Conservation (phyloP, 768 basidiomycete genomes). For the Dioszegia hungarica region DNA sequence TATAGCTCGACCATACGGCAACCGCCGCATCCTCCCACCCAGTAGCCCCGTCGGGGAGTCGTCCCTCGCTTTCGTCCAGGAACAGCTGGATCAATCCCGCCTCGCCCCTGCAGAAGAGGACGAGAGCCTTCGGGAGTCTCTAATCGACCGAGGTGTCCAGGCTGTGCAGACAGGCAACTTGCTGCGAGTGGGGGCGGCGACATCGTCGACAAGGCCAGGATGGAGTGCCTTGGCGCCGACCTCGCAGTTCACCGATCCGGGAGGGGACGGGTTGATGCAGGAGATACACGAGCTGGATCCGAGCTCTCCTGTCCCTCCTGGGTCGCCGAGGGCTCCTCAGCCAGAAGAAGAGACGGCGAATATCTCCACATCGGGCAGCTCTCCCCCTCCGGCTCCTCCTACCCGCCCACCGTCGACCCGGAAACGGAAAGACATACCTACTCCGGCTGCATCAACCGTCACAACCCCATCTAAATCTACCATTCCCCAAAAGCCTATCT, state of each 20-base stretch:
- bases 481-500: neutral
- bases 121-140: neutral
- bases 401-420: neutral
- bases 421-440: neutral
- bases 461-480: neutral
- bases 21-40: neutral
- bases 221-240: neutral
- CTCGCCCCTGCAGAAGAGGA: too few relatives aligned
- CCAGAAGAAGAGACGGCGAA: neutral
- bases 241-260: too few relatives aligned
- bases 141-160: neutral
- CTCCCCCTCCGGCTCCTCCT: neutral
- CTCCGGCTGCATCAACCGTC: neutral
- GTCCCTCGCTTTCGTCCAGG: neutral
- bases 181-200: neutral
- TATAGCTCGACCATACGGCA: neutral
- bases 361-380: neutral
- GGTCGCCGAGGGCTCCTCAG: neutral
- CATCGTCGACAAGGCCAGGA: neutral
- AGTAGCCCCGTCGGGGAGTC: neutral
- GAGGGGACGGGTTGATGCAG: neutral
- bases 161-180: neutral
- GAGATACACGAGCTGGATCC: conserved; percentile 5
- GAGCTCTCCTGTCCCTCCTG: neutral
- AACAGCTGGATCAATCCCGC: too few relatives aligned